Base-by-base conservation (phyloP, 306 rosid genomes). In the Alnus rubra region DNA sequence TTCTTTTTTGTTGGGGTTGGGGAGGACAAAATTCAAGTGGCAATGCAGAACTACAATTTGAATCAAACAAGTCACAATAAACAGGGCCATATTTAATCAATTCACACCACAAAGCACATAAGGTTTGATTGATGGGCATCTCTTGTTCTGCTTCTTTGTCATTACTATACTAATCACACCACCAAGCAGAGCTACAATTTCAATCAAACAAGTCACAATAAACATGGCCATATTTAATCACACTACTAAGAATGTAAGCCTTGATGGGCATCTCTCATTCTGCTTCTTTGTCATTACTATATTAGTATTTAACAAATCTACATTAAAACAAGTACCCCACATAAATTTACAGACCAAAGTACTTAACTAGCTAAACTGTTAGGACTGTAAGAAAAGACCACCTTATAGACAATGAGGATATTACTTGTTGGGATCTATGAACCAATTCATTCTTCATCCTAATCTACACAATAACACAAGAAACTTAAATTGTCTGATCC, bases 241-340 rank as follows among this genome's bases (percentile, higher is more conserved):
- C 28, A 23, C 28, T 23, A 23, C 28, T 23, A 23, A 23, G 28
- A 23, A 23, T 23, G 28, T 23, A 23, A 23, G 28, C 28, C 28
- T 23, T 23, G 9, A 64, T 64, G 8, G 9, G 48, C 70, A 55
- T n/a, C 45, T 64, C 19, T 64, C 44, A 14, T 64, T 64, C 48
- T 64, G 48, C 62, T 55, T n/a, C 31, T 55, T n/a, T n/a, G 3
- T 16, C 9, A 55, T 55, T 55, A n/a, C 62, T 55, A 55, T 55
- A 54, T 37, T 37, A 8, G 31, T 58, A 28, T 59, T 28, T 9
- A 59, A 3, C 15, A 58, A 19, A 59, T 59, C 35, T 4, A 44
- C 37, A 82, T 44, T 59, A 30, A 77, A 67, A 53, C 75, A 79
- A 77, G 49, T 33, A 77, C 48, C 52, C 54, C 42, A 62, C 23